Evolutionary conservation across 371 early-diverging fungal genomes (phyloP), one percentile per base, ranked within the genome.

Genomic region (Mucor velutinosus): DNA sequence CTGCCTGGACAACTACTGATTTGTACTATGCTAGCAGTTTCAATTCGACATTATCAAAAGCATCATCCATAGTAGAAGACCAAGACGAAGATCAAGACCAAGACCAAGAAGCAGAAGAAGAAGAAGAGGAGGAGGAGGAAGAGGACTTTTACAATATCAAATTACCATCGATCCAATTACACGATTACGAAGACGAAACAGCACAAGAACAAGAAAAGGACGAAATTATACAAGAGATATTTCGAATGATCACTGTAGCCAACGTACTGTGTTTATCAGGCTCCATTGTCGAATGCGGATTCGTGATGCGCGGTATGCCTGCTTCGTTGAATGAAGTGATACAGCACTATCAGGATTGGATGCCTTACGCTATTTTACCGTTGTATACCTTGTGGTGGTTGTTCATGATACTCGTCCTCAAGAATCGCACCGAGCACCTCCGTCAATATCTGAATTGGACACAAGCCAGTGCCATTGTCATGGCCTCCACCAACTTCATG

Each of bases 1-100:
- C 78, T 15, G 76, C 70, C 2, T 80, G 78, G 81, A 67, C 74
- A 2, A 72, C 76, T 3, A 67, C 66, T 4, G 70, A 74, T 23
- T 39, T 69, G 10, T 65, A 62, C 19, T 35, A 55, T 41, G 17
- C 17, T 23, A 29, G 21, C 17, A 35, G 23, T 17, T 35, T 21
- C 8, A 19, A 17, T 3, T 57, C 27, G 7, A 33, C 53, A 1
- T 37, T 14, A 11, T 37, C 37, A 37, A 14, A 11, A 43, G 32
- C 58, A 39, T 21, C 30, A 19, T 7, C 19, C 4, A n/a, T 25
- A 1, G 15, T 1, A 17, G 15, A 7, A 32, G n/a, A 32, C n/a
- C n/a, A n/a, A n/a, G n/a, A n/a, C n/a, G n/a, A n/a, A n/a, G n/a
- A n/a, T n/a, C n/a, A n/a, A 17, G 30, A 17, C 4, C 51, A 51